A percentile compares a stretch with the other conserved stretches of the same genome.
Evolutionary conservation across 495 filamentous ascomycete genomes (phyloP).

Genomic region (Xylaria flabelliformis): DNA sequence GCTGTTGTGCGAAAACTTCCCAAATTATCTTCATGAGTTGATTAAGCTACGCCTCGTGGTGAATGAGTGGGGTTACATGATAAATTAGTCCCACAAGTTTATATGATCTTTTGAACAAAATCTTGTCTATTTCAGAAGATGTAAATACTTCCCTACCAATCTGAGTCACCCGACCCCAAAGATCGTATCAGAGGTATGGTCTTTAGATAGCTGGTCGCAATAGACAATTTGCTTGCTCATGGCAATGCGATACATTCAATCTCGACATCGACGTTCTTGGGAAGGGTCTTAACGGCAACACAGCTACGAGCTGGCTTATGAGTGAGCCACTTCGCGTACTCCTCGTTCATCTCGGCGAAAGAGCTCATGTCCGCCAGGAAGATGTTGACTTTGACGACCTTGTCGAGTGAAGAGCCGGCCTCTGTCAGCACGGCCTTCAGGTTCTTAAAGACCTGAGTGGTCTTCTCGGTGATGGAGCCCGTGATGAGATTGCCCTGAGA

Average conservation of each 20-base stretch:
- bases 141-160: not conserved
- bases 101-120: not conserved
- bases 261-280: slow-evolving; percentile 89
- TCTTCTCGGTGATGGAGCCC: slow-evolving; percentile 79
- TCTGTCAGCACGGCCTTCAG: slow-evolving; percentile 76
- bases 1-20: not conserved
- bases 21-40: not conserved
- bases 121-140: not conserved
- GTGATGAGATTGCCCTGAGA: slow-evolving; percentile 73
- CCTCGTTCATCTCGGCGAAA: slow-evolving; percentile 85
- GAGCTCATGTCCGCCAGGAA: slow-evolving; percentile 87
- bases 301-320: slow-evolving; percentile 93
- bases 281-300: slow-evolving; percentile 87
- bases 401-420: slow-evolving; percentile 75
- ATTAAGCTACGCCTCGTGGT: not conserved
- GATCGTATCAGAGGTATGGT: not conserved
- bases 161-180: not conserved
- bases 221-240: slow-evolving; percentile 41
- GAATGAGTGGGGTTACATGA: not conserved
- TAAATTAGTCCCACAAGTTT: not conserved
- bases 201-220: not conserved
- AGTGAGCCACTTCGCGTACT: slow-evolving; percentile 85
- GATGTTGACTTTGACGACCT: slow-evolving; percentile 82
- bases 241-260: slow-evolving; percentile 88
- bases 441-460: slow-evolving; percentile 76